Percentiles rank a stretch among this genome's conserved stretches.
Conservation (phyloP, 331 rosid species). For the Pyracantha coccinea region DNA sequence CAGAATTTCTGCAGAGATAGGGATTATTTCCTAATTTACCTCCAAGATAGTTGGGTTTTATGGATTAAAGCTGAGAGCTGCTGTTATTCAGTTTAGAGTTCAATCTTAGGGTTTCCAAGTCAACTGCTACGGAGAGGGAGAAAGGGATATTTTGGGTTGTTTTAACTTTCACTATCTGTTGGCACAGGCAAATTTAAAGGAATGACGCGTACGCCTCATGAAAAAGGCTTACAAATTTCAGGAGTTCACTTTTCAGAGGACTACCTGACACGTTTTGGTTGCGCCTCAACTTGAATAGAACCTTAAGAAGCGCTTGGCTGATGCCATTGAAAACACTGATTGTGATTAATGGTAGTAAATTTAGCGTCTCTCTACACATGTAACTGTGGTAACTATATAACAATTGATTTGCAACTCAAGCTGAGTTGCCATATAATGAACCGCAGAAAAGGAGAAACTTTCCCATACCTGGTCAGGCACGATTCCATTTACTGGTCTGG, state of each 20-base stretch:
- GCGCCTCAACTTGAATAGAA: neutral
- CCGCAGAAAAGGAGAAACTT: slow-evolving; percentile 9
- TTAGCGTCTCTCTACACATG: neutral
- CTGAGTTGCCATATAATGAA: neutral
- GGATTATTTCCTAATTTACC: neutral
- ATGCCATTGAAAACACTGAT: neutral
- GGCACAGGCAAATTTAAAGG: neutral
- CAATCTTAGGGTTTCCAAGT: neutral
- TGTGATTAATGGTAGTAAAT: neutral
- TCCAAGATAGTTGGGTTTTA: neutral
- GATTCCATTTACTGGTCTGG: slow-evolving; percentile 73
- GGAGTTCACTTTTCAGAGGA: neutral
- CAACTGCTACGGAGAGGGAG: neutral
- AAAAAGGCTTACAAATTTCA: neutral
- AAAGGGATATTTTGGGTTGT: neutral
- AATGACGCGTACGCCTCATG: neutral
- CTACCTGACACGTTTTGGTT: neutral
- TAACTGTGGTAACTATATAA: neutral
- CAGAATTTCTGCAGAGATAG: neutral
- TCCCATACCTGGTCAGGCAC: slow-evolving; percentile 58
- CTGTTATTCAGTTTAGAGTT: neutral
- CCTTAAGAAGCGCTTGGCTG: neutral
- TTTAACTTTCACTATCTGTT: neutral
- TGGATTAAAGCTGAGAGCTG: neutral
- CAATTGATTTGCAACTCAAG: neutral